These are phyloP conservation scores for Letharia lupina DNA, from an alignment of 495 filamentous ascomycete species.

Conservation along the genomic window DNA sequence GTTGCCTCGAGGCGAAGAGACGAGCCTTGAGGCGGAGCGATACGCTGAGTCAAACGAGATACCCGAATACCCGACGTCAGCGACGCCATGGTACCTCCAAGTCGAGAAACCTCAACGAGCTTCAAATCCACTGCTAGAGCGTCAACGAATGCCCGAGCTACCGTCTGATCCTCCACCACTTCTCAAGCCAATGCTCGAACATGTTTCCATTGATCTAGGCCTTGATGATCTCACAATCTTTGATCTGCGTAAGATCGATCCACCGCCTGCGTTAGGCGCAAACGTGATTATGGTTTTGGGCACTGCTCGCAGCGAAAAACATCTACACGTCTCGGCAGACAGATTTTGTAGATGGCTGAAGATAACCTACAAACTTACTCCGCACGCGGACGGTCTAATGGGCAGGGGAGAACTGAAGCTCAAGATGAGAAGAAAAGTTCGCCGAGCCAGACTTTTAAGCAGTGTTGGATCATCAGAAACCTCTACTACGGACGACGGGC, in stretches of 20 bases:
- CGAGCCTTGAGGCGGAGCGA: background rate
- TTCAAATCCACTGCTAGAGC: slow-evolving; percentile 45
- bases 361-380: slow-evolving; percentile 55
- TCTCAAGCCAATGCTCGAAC: slow-evolving; percentile 63
- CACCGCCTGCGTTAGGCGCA: slow-evolving; percentile 75
- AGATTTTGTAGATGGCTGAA: slow-evolving; percentile 81
- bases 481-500: slow-evolving; percentile 57
- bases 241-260: slow-evolving; percentile 77
- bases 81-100: slow-evolving; percentile 80
- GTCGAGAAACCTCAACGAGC: slow-evolving; percentile 43
- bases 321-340: slow-evolving; percentile 87
- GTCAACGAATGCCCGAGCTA: slow-evolving; percentile 63
- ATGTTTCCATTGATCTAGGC: slow-evolving; percentile 71
- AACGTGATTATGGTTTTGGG: slow-evolving; percentile 88
- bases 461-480: slow-evolving; percentile 46
- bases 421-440: slow-evolving; percentile 70
- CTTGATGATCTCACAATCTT: slow-evolving; percentile 67
- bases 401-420: slow-evolving; percentile 87
- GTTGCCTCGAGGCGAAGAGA: background rate
- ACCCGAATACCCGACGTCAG: background rate
- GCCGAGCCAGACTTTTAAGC: slow-evolving; percentile 65
- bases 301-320: slow-evolving; percentile 87
- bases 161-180: slow-evolving; percentile 66
- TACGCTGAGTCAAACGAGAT: background rate
- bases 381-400: slow-evolving; percentile 78